Conservation (phyloP, 306 rosid genomes). For the Vigna reflexopilosa region DNA sequence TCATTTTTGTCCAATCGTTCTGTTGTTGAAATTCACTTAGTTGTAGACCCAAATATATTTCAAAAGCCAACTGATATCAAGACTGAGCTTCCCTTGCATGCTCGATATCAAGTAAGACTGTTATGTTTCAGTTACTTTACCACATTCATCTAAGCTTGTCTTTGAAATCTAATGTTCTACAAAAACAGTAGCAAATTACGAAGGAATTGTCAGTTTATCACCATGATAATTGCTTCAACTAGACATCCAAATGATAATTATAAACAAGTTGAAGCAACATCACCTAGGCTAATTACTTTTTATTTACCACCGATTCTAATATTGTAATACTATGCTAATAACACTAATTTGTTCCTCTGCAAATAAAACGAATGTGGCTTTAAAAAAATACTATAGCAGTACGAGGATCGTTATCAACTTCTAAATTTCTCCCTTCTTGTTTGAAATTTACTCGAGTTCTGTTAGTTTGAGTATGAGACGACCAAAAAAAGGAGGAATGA, state of each 20-base stretch:
- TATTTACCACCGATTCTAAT: not conserved
- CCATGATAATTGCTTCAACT: constrained; percentile 29
- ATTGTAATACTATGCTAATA: constrained; percentile 5
- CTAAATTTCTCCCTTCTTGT: not conserved
- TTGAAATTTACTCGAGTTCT: not conserved
- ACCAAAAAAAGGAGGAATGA: not conserved
- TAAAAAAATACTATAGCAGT: not conserved
- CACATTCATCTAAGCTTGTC: constrained; percentile 4
- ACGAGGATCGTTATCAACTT: not conserved
- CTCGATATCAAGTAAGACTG: constrained; percentile 79
- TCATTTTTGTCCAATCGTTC: constrained; percentile 82
- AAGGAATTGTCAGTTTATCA: not conserved
- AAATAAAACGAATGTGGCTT: constrained; percentile 3
- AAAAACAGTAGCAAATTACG: not conserved
- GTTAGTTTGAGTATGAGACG: no score
- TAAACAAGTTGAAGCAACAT: not conserved
- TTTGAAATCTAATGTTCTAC: constrained; percentile 20
- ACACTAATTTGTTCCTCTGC: not conserved
- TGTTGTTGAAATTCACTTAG: constrained; percentile 79
- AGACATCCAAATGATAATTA: constrained; percentile 12
- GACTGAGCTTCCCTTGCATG: constrained; percentile 75
- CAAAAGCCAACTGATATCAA: constrained; percentile 44
- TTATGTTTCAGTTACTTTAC: constrained; percentile 17
- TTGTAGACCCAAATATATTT: constrained; percentile 51
- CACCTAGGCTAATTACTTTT: not conserved